phyloP scores from a whole-genome alignment of 805 yeast species.

The Candida patagonica region DNA sequence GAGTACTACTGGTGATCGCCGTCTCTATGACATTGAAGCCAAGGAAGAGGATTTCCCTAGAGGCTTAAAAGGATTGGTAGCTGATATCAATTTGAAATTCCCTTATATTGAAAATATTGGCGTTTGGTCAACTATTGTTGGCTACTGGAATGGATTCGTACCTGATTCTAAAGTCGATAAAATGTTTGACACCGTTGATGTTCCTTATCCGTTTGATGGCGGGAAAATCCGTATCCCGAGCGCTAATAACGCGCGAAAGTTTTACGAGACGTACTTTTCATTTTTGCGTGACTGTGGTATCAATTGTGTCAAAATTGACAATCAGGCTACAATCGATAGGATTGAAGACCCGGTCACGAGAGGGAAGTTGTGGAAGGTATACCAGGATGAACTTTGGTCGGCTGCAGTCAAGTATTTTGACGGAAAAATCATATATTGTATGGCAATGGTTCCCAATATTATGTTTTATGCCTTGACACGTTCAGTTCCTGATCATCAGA shows the following conservation, averaged over 20 bases:
- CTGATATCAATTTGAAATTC: slow-evolving; percentile 12
- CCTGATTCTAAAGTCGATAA: slow-evolving; percentile 19
- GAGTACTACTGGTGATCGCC: slow-evolving; percentile 14
- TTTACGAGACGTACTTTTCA: slow-evolving; percentile 22
- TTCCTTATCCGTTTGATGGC: slow-evolving; percentile 1
- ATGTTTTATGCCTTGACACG: slow-evolving; percentile 10
- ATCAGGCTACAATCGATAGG: slow-evolving; percentile 21
- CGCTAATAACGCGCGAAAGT: slow-evolving; percentile 12
- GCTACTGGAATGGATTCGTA: slow-evolving; percentile 26
- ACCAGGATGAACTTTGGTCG: slow-evolving; percentile 21
- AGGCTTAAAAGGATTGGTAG: slow-evolving; percentile 23
- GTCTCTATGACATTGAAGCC: slow-evolving; percentile 20
- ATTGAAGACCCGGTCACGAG: slow-evolving; percentile 10
- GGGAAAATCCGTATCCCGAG: slow-evolving; percentile 6
- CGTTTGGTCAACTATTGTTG: slow-evolving; percentile 27
- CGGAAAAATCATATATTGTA: slow-evolving; percentile 22
- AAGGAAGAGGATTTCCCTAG: slow-evolving; percentile 19
- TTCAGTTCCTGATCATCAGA: slow-evolving; percentile 1
- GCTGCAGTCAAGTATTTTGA: slow-evolving; percentile 17
- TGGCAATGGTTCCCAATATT: slow-evolving; percentile 23
- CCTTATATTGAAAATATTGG: slow-evolving; percentile 23
- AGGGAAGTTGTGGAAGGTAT: slow-evolving; percentile 14
- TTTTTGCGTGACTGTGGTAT: slow-evolving; percentile 20
- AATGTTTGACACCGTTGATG: slow-evolving; percentile 12
- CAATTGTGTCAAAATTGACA: slow-evolving; percentile 24